Conservation (phyloP, 1,284 basidiomycete genomes). For the Melampsora americana region DNA sequence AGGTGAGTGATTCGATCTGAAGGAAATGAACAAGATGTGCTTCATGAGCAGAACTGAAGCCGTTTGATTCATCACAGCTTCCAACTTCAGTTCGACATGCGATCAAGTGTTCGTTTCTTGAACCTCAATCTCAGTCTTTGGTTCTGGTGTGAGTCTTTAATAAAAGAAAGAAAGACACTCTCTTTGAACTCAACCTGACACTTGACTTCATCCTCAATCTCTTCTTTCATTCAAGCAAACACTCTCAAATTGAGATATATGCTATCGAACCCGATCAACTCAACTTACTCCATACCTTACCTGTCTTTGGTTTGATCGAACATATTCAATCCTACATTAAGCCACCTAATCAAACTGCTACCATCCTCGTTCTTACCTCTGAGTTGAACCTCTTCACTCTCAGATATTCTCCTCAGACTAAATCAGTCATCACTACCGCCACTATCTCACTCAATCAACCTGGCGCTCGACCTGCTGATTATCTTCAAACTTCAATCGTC, state of each 20-base stretch:
- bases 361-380: constrained; percentile 28
- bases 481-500: constrained; percentile 36
- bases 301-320: constrained; percentile 23
- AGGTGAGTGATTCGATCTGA: neutral
- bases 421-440: constrained; percentile 23
- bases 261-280: constrained; percentile 14
- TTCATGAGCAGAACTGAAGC: too few species aligned
- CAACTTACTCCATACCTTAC: constrained; percentile 1
- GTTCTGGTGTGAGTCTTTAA: constrained; percentile 3
- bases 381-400: constrained; percentile 33
- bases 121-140: neutral
- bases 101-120: constrained; percentile 25
- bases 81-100: constrained; percentile 30
- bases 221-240: neutral
- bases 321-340: constrained; percentile 38
- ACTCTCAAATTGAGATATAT: constrained; percentile 23
- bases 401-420: constrained; percentile 13
- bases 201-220: neutral
- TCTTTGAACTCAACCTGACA: neutral
- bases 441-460: constrained; percentile 23
- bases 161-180: neutral
- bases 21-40: too few species aligned
- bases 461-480: constrained; percentile 24
- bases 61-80: constrained; percentile 9
- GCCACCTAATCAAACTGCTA: constrained; percentile 18